Percentiles rank a stretch among this genome's conserved stretches.
Evolutionary conservation across 108 stramenopile genomes (phyloP).

Genomic region (Aureococcus anophagefferens): DNA sequence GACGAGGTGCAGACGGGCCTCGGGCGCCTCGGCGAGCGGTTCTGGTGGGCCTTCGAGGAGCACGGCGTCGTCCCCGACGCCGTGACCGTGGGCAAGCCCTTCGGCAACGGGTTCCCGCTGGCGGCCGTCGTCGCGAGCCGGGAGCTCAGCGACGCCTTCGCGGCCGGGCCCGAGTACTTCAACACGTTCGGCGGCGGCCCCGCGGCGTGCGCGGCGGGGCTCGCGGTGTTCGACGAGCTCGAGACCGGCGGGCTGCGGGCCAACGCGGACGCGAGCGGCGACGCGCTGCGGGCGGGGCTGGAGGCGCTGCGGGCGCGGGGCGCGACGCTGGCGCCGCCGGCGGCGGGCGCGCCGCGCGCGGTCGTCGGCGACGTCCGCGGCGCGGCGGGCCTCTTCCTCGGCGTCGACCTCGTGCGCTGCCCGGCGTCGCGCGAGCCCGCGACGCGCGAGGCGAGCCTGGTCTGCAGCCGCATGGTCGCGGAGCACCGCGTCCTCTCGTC

Average conservation of each 20-base stretch:
- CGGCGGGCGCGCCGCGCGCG: background rate
- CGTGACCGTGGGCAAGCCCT: constrained; percentile 89
- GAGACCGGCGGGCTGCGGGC: constrained; percentile 60
- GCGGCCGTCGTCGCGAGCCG: constrained; percentile 75
- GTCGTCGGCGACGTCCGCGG: constrained; percentile 86
- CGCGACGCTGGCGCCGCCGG: too few relatives aligned
- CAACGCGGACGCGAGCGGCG: constrained; percentile 63
- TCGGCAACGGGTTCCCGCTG: constrained; percentile 89
- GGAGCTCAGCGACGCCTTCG: constrained; percentile 66
- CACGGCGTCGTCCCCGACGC: constrained; percentile 87
- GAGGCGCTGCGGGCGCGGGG: constrained; percentile 18
- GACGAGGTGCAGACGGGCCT: constrained; percentile 97
- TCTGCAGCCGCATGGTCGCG: constrained; percentile 7
- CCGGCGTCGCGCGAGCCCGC: constrained; percentile 49
- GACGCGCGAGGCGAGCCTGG: constrained; percentile 14
- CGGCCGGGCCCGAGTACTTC: constrained; percentile 82
- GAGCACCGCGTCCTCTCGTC: constrained; percentile 63
- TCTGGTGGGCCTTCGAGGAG: constrained; percentile 84
- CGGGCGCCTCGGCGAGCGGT: constrained; percentile 63
- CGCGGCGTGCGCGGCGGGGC: constrained; percentile 72
- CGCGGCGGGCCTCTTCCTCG: constrained; percentile 71
- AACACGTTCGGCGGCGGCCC: constrained; percentile 92
- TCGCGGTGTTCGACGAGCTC: constrained; percentile 72
- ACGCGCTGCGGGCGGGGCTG: constrained; percentile 49
- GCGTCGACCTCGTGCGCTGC: constrained; percentile 73